Evolutionary conservation across 78 protist genomes (phyloP).

Genomic region (Emiliania huxleyi): DNA sequence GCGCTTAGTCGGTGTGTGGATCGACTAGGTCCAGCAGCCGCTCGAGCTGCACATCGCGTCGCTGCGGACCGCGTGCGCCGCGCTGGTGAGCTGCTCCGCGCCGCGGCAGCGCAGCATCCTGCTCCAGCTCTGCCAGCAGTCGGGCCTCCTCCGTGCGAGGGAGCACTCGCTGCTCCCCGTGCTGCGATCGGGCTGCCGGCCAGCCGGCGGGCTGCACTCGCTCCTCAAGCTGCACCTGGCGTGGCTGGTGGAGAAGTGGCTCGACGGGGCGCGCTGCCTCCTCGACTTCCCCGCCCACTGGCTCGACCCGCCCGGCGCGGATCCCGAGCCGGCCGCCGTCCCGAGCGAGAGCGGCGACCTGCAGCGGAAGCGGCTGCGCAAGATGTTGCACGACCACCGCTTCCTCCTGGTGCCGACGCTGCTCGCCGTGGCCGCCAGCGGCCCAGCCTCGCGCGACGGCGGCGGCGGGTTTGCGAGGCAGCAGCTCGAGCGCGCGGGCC

Average conservation of each 20-base stretch:
- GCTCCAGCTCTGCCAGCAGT: background rate
- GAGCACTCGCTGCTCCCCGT: background rate
- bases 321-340: background rate
- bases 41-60: background rate
- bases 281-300: background rate
- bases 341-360: background rate
- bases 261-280: background rate
- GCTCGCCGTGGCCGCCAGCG: background rate
- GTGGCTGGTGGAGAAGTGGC: background rate
- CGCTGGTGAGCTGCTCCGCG: background rate
- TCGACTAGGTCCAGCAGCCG: background rate
- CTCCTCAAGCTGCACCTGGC: background rate
- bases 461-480: background rate
- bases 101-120: background rate
- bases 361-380: background rate
- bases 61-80: background rate
- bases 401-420: background rate
- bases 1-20: no score
- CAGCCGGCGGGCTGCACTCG: background rate
- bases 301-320: background rate
- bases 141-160: background rate
- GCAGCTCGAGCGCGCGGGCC: background rate
- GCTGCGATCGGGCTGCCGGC: background rate
- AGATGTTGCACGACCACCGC: background rate
- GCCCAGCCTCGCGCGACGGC: no score